phyloP scores from a whole-genome alignment of 176 grass and related monocot genomes.

The Zea luxurians region DNA sequence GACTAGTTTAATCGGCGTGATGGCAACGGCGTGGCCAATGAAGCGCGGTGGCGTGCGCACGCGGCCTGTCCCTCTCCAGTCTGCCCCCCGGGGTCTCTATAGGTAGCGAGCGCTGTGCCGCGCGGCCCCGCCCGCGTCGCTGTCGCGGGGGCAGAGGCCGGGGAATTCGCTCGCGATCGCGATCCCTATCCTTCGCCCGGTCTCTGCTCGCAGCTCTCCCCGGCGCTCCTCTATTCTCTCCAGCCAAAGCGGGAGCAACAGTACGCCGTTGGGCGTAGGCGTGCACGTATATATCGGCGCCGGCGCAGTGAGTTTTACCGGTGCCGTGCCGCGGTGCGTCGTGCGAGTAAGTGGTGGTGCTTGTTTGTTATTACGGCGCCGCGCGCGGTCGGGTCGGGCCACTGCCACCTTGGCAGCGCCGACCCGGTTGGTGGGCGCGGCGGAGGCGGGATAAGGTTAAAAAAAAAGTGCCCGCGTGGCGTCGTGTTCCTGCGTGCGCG shows the following conservation, averaged over 20 bases:
- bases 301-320: too few species aligned
- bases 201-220: too few species aligned
- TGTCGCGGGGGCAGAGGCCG: conserved; percentile 23
- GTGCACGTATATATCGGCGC: too few species aligned
- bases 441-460: background rate
- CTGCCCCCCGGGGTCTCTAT: background rate
- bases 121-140: conserved; percentile 37
- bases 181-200: background rate
- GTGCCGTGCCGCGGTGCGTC: background rate
- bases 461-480: background rate
- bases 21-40: conserved; percentile 51
- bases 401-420: conserved; percentile 12
- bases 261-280: too few species aligned
- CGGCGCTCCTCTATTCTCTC: too few species aligned
- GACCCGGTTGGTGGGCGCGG: background rate
- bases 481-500: conserved; percentile 27
- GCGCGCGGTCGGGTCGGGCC: too few species aligned
- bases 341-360: background rate
- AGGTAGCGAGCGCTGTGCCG: conserved; percentile 3
- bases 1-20: conserved; percentile 46
- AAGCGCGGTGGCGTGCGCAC: conserved; percentile 53
- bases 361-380: background rate
- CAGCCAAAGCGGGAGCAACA: too few species aligned
- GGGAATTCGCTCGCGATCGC: conserved; percentile 1
- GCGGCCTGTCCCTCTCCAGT: conserved; percentile 17